Conservation (phyloP, 192 early-diverging fungal species). For the Coemansia furcata region DNA sequence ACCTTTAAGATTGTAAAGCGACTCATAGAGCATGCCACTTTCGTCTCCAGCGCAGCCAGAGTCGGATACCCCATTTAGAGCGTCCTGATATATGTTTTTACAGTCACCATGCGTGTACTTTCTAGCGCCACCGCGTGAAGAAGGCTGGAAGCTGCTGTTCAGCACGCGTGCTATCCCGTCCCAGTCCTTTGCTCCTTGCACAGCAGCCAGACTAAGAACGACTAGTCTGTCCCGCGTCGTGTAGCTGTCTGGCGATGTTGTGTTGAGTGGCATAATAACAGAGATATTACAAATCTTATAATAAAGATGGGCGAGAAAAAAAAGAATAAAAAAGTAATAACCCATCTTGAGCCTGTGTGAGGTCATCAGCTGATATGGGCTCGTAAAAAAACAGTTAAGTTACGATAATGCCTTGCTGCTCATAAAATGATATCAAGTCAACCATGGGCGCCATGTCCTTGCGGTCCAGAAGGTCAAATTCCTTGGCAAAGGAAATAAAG, state of each 20-base stretch:
- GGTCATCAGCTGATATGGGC: conserved; percentile 8
- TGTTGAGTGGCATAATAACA: conserved; percentile 8
- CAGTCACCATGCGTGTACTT: conserved; percentile 24
- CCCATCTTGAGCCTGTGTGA: neutral
- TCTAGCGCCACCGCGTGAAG: neutral
- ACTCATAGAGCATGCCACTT: neutral
- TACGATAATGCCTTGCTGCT: conserved; percentile 44
- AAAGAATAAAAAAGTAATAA: neutral
- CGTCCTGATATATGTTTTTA: conserved; percentile 21
- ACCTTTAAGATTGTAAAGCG: conserved; percentile 17
- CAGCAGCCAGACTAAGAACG: conserved; percentile 29
- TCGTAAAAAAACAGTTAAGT: neutral
- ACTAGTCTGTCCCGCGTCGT: conserved; percentile 34
- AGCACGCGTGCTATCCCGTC: conserved; percentile 10
- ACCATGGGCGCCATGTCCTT: conserved; percentile 83
- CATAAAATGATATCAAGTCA: conserved; percentile 66
- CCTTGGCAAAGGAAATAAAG: conserved; percentile 86
- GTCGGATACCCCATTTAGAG: neutral
- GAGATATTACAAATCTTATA: neutral
- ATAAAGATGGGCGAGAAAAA: neutral
- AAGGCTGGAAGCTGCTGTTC: conserved; percentile 2
- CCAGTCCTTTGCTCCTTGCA: conserved; percentile 28
- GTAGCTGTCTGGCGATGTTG: neutral
- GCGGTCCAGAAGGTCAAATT: conserved; percentile 91
- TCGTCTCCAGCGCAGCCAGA: neutral